These are phyloP conservation scores for Calonectria naviculata DNA, from an alignment of 2,329 filamentous ascomycete species.

Conservation along the genomic window DNA sequence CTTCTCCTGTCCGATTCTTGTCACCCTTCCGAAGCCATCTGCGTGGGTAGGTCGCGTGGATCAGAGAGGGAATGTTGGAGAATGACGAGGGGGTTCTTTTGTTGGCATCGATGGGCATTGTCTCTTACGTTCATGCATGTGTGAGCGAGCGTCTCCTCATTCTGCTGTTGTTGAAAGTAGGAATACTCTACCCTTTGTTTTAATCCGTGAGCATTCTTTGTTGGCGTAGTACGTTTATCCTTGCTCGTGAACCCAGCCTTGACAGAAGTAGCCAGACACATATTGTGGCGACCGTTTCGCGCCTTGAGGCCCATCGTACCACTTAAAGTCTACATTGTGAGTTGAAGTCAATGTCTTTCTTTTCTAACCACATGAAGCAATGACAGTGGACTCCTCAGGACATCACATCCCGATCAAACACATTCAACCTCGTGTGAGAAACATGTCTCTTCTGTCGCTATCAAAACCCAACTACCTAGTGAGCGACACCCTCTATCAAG, in stretches of 20 bases:
- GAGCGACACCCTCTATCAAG: not conserved
- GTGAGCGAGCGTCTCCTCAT: constrained; percentile 21
- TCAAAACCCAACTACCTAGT: not conserved
- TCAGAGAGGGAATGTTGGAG: not conserved
- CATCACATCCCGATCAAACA: not conserved
- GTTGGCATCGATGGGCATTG: not conserved
- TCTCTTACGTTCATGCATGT: constrained; percentile 18
- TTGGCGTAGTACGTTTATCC: not conserved
- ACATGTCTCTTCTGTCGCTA: not conserved
- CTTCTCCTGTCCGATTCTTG: not conserved
- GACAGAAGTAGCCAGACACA: no score
- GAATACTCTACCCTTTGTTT: not conserved
- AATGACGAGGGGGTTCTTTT: constrained; percentile 11
- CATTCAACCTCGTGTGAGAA: not conserved
- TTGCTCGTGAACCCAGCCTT: no score
- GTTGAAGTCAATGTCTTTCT: no score
- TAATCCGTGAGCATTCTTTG: not conserved
- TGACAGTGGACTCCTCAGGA: not conserved
- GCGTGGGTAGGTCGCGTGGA: constrained; percentile 1
- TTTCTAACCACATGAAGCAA: no score
- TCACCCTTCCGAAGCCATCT: not conserved
- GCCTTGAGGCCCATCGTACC: no score
- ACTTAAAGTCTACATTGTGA: no score
- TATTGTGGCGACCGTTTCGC: no score
- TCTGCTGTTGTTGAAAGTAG: constrained; percentile 10